phyloP scores from a whole-genome alignment of 352 stramenopile genomes.

The Globisporangium middletonii region DNA sequence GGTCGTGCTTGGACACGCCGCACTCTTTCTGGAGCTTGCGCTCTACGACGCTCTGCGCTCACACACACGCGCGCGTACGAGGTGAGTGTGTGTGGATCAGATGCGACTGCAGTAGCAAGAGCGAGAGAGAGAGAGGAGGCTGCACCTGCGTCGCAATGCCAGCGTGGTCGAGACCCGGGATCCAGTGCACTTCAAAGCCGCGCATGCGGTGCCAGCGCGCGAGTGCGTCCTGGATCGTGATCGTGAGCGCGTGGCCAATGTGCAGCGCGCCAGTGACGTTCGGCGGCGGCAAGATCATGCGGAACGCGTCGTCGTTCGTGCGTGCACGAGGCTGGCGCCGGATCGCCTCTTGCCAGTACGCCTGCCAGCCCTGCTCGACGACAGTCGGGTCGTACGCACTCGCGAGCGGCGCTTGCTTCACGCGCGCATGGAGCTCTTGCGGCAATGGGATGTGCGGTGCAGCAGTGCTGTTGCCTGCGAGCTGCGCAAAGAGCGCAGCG shows the following conservation, averaged over 20 bases:
- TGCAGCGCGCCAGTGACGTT: slow-evolving; percentile 95
- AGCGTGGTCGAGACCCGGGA: slow-evolving; percentile 97
- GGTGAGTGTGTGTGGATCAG: too few relatives aligned
- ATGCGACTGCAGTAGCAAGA: background rate
- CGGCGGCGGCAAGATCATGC: slow-evolving; percentile 92
- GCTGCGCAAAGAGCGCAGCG: slow-evolving; percentile 7
- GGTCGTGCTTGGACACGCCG: slow-evolving; percentile 88
- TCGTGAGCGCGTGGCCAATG: slow-evolving; percentile 98
- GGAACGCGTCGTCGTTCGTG: slow-evolving; percentile 23
- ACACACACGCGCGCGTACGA: background rate
- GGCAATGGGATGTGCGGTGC: slow-evolving; percentile 25
- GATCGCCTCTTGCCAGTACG: slow-evolving; percentile 61
- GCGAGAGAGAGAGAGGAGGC: background rate
- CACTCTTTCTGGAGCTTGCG: slow-evolving; percentile 96
- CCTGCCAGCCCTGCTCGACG: slow-evolving; percentile 68
- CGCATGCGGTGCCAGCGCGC: slow-evolving; percentile 98
- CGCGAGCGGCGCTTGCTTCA: slow-evolving; percentile 45
- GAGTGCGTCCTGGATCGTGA: slow-evolving; percentile 96
- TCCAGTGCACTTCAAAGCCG: slow-evolving; percentile 95
- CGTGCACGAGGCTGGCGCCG: slow-evolving; percentile 11
- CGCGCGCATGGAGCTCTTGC: slow-evolving; percentile 38
- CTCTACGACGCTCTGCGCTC: slow-evolving; percentile 93
- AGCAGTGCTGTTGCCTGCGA: background rate
- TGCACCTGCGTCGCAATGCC: slow-evolving; percentile 96
- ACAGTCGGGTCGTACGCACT: slow-evolving; percentile 51